Base-by-base conservation (phyloP, 2,329 filamentous ascomycete genomes). In the Tolypocladium pustulatum region DNA sequence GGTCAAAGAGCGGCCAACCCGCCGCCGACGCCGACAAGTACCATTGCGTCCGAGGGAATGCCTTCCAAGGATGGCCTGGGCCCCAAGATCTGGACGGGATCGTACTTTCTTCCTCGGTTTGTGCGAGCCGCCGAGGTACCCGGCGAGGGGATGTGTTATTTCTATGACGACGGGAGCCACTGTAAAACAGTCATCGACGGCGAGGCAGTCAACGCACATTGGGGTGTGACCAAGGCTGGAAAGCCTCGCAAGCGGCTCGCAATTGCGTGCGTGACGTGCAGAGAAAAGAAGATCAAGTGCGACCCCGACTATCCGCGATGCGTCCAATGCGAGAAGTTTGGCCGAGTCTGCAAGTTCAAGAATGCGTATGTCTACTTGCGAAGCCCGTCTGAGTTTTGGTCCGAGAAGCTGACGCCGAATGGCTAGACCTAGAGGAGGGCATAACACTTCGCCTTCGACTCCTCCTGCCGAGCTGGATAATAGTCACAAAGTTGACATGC, bases 261-360 rank as follows among this genome's bases (percentile, higher is more conserved):
- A 30, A 91, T 96, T 70, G 91, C 91, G n/a, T 97, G 92, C 69
- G 81, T 96, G 60, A 94, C 91, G 15, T 97, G 92, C 71, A 84
- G 92, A 56, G 91, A 96, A 75, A 97, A 96, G 84, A 97, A 96
- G 79, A 96, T 97, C 76, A 96, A 96, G 73, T 97, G 92, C 68
- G 91, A 96, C 64, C 92, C 91, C 1, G 91, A 92, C 65, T 88
- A 85, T 63, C 89, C 89, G 43, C 91, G 90, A 65, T 97, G 92
- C 66, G 83, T 92, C 57, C 91, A 96, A 73, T 97, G 92, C 71
- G 88, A 94, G 70, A 96, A 96, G 75, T 93, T 93, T 68, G 90
- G 91, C 58, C 83, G 90, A 54, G 79, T 88, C 22, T 96, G 92
- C 81, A 87, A 87, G 73, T 91, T 91, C 68, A 89, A 90, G 74